phyloP scores from a whole-genome alignment of 2,329 filamentous ascomycete species.

The Fusarium abutilonis region DNA sequence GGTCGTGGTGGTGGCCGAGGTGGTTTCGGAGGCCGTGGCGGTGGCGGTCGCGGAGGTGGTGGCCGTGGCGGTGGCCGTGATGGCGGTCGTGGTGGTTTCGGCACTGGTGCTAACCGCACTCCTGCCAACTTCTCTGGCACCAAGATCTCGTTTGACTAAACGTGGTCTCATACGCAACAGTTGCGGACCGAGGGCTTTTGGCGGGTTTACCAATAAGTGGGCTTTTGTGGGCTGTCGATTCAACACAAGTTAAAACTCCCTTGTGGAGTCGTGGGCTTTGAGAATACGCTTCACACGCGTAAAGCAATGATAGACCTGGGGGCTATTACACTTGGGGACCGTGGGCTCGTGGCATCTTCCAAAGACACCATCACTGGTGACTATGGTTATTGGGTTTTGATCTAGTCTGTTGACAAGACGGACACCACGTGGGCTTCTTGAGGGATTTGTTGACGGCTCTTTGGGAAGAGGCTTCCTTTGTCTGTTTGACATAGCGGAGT shows the following conservation, averaged over 20 bases:
- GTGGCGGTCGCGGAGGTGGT: constrained; percentile 60
- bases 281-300: constrained; percentile 57
- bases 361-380: constrained; percentile 33
- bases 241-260: constrained; percentile 53
- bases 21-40: constrained; percentile 57
- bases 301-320: constrained; percentile 65
- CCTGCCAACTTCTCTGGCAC: constrained; percentile 67
- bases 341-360: constrained; percentile 53
- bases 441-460: constrained; percentile 54
- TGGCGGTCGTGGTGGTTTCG: constrained; percentile 29
- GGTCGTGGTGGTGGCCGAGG: constrained; percentile 59
- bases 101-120: constrained; percentile 36
- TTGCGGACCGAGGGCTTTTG: constrained; percentile 57
- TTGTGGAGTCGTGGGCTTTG: constrained; percentile 62
- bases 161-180: constrained; percentile 44
- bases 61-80: constrained; percentile 56
- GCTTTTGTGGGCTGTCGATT: constrained; percentile 67
- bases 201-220: constrained; percentile 54
- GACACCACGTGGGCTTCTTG: constrained; percentile 52
- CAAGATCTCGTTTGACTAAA: constrained; percentile 77
- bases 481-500: constrained; percentile 35
- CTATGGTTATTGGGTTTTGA: constrained; percentile 47
- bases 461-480: constrained; percentile 45
- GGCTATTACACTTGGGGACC: constrained; percentile 57
- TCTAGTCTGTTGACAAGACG: constrained; percentile 41